Percentiles rank a stretch among this genome's conserved stretches.
phyloP scores from a whole-genome alignment of 768 basidiomycete species.

The Phylloporus rhodoxanthus region DNA sequence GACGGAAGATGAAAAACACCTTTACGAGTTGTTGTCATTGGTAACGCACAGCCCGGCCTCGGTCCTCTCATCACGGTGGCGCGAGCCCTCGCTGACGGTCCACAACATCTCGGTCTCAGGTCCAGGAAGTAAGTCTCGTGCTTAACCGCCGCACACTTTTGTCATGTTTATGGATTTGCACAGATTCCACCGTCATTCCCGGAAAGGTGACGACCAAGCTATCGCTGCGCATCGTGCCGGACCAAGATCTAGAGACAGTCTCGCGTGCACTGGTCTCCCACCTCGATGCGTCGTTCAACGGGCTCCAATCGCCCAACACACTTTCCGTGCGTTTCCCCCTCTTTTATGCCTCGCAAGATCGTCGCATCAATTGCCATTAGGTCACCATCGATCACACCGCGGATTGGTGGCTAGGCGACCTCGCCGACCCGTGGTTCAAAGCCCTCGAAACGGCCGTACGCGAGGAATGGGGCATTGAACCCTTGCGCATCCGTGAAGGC shows the following conservation, averaged over 20 bases:
- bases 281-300: slow-evolving; percentile 52
- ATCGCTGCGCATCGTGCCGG: slow-evolving; percentile 90
- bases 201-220: slow-evolving; percentile 76
- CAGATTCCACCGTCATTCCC: slow-evolving; percentile 88
- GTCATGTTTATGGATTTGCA: slow-evolving; percentile 36
- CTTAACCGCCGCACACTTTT: neutral
- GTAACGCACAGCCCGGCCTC: slow-evolving; percentile 64
- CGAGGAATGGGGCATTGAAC: slow-evolving; percentile 83
- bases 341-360: neutral
- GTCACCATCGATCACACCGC: slow-evolving; percentile 77
- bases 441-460: slow-evolving; percentile 76
- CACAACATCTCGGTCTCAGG: slow-evolving; percentile 83
- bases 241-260: slow-evolving; percentile 75
- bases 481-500: slow-evolving; percentile 87
- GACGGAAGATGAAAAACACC: slow-evolving; percentile 57
- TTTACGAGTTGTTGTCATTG: slow-evolving; percentile 64
- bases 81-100: slow-evolving; percentile 85
- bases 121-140: slow-evolving; percentile 53
- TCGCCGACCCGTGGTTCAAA: slow-evolving; percentile 81
- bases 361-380: slow-evolving; percentile 32
- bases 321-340: slow-evolving; percentile 46
- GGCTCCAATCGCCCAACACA: slow-evolving; percentile 60
- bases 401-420: slow-evolving; percentile 94
- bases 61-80: slow-evolving; percentile 74
- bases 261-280: slow-evolving; percentile 54